Evolutionary conservation across 495 filamentous ascomycete genomes (phyloP).

Genomic region (Hypoxylon lenormandii): DNA sequence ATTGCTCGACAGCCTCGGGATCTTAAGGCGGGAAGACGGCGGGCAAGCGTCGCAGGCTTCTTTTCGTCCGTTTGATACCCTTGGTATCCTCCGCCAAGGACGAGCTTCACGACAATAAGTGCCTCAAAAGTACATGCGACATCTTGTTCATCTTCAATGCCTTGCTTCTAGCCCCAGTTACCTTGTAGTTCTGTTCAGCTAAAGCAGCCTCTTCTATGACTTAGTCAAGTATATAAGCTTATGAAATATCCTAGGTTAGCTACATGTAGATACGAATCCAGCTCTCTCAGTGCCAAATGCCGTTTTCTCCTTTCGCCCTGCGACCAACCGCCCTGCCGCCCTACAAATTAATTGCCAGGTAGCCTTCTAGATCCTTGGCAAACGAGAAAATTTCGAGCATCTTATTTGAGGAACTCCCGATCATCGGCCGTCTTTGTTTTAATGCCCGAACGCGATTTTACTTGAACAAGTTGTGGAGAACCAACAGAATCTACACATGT

Average conservation of each 20-base stretch:
- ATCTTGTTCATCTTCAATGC: too few relatives aligned
- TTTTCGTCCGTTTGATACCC: slow-evolving; percentile 28
- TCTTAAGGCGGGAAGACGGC: neutral
- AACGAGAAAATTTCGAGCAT: slow-evolving; percentile 8
- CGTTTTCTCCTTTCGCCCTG: neutral
- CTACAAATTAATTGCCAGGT: neutral
- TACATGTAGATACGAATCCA: too few relatives aligned
- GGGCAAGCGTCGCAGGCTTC: slow-evolving; percentile 7
- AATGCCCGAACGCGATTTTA: slow-evolving; percentile 2
- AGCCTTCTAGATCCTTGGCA: slow-evolving; percentile 21
- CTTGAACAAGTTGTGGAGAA: neutral
- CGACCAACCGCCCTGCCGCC: neutral
- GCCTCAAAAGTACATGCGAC: slow-evolving; percentile 29
- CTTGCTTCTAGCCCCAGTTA: too few relatives aligned
- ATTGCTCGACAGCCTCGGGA: slow-evolving; percentile 2
- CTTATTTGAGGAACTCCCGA: neutral
- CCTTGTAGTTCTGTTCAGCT: neutral
- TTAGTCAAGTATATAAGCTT: too few relatives aligned
- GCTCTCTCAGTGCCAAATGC: neutral
- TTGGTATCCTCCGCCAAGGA: slow-evolving; percentile 23
- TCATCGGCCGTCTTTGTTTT: slow-evolving; percentile 21
- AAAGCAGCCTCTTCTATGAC: too few relatives aligned
- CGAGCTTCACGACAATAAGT: slow-evolving; percentile 30
- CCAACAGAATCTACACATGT: too few relatives aligned
- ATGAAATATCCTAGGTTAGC: too few relatives aligned